Evolutionary conservation across 1,284 basidiomycete genomes (phyloP).

Genomic region (Gomphus bonarii): DNA sequence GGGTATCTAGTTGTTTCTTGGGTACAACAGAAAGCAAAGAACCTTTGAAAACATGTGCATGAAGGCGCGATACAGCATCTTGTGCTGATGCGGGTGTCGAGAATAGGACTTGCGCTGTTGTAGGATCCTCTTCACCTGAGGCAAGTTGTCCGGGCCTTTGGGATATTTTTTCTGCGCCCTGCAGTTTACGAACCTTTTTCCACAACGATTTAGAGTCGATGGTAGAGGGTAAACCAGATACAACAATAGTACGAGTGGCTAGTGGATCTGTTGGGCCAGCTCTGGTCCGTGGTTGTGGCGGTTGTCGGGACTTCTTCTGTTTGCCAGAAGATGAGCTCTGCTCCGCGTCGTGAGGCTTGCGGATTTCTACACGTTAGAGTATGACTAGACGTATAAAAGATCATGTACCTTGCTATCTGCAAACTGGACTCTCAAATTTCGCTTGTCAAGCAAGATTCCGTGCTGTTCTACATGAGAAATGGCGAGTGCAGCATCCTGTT

Average conservation of each 20-base stretch:
- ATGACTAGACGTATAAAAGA: not conserved
- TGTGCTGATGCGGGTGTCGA: slow-evolving; percentile 60
- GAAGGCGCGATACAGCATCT: slow-evolving; percentile 72
- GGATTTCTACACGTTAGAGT: not conserved
- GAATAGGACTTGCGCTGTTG: slow-evolving; percentile 70
- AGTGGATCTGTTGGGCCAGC: slow-evolving; percentile 44
- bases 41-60: slow-evolving; percentile 93
- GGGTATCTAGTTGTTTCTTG: slow-evolving; percentile 77
- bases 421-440: slow-evolving; percentile 70
- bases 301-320: slow-evolving; percentile 25
- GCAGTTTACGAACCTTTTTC: slow-evolving; percentile 81
- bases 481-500: slow-evolving; percentile 79
- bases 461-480: slow-evolving; percentile 50
- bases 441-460: slow-evolving; percentile 48
- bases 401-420: slow-evolving; percentile 62
- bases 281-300: slow-evolving; percentile 25
- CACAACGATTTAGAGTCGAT: slow-evolving; percentile 70
- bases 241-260: slow-evolving; percentile 72
- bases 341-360: slow-evolving; percentile 13
- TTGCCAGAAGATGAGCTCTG: slow-evolving; percentile 21
- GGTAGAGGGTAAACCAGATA: slow-evolving; percentile 63
- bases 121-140: slow-evolving; percentile 32
- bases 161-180: slow-evolving; percentile 53
- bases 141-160: slow-evolving; percentile 55
- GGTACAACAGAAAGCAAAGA: slow-evolving; percentile 78